Base-by-base conservation (phyloP, 192 early-diverging fungal species). In the Pilobolus umbonatus region DNA sequence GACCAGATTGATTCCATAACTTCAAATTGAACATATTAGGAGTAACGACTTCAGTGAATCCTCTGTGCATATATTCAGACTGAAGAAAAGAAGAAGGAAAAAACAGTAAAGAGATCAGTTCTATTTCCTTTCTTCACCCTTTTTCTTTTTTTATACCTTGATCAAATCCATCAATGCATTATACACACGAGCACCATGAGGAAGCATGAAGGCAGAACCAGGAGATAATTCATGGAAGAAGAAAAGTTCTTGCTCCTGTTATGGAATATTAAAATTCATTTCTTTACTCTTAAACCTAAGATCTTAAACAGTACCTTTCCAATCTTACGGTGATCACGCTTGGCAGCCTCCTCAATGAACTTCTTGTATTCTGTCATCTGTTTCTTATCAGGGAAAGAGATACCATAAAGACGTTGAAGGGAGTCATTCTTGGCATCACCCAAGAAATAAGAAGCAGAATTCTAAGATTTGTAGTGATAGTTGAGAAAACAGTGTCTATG, bases 11-110 rank as follows among this genome's bases (percentile, higher is more conserved):
- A 71, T 96, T 80, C 97, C 97, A 99, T 52, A 99, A 71, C 81
- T 99, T 96, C 56, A 86, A 79, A 78, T 96, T 98, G 80, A 90
- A 99, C 88, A 99, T 94, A 78, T 99, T 99, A 58, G 97, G 97
- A 10, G 92, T 86, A 57, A 98, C 84, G 30, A 99, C 97, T 78
- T 99, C 97, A 40, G 88, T 81, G 76, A 92, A 99, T 24, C 97
- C 97, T 52, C 95, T 88, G 59, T 91, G 82, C 50, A 85, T 76
- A 73, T 99, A 98, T 77, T 96, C 86, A 5, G 46, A 61, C 68
- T 74, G 67, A 9, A 43, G 22, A 2, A 29, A 6, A 31, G 9
- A 40, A n/a, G n/a, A n/a, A n/a, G n/a, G n/a, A n/a, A n/a, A n/a
- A n/a, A n/a, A n/a, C n/a, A n/a, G n/a, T n/a, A n/a, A n/a, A n/a